Conservation (phyloP, 495 filamentous ascomycete genomes). For the Glutinoglossum americanum region DNA sequence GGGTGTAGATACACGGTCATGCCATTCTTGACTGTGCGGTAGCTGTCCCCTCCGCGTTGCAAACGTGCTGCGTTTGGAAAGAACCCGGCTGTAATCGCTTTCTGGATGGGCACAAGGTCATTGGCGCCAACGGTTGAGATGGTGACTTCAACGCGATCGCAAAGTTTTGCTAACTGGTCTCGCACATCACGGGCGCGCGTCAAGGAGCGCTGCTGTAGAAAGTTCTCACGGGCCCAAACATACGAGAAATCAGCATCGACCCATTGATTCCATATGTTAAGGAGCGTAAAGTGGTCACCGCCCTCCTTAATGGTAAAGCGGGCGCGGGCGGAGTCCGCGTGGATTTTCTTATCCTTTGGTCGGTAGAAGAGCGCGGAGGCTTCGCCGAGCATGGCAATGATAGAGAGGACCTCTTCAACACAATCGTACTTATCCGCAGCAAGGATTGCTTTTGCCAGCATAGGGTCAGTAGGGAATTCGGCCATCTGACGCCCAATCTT, state of each 20-base stretch:
- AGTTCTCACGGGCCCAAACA: conserved; percentile 86
- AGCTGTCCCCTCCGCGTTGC: conserved; percentile 68
- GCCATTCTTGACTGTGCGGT: conserved; percentile 86
- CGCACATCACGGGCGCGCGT: conserved; percentile 78
- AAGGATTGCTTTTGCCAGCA: conserved; percentile 83
- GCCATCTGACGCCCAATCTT: conserved; percentile 90
- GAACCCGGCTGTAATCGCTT: conserved; percentile 79
- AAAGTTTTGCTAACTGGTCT: conserved; percentile 85
- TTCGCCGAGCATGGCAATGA: conserved; percentile 87
- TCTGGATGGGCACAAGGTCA: conserved; percentile 58
- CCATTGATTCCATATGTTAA: conserved; percentile 98
- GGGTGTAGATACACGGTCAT: conserved; percentile 83
- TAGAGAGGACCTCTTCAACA: conserved; percentile 84
- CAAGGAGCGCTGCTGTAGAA: conserved; percentile 71
- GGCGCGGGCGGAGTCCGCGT: conserved; percentile 80
- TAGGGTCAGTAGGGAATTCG: conserved; percentile 86
- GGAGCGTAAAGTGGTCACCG: conserved; percentile 70
- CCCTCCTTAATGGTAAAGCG: conserved; percentile 85
- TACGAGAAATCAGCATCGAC: conserved; percentile 77
- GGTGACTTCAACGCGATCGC: conserved; percentile 75
- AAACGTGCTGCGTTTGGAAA: conserved; percentile 85
- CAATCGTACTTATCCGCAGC: conserved; percentile 74
- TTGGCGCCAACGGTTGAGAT: conserved; percentile 43
- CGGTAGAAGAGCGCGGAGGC: conserved; percentile 78
- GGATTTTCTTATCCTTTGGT: conserved; percentile 92